Evolutionary conservation across 2,329 filamentous ascomycete species (phyloP).

Genomic region (Scedosporium boydii): DNA sequence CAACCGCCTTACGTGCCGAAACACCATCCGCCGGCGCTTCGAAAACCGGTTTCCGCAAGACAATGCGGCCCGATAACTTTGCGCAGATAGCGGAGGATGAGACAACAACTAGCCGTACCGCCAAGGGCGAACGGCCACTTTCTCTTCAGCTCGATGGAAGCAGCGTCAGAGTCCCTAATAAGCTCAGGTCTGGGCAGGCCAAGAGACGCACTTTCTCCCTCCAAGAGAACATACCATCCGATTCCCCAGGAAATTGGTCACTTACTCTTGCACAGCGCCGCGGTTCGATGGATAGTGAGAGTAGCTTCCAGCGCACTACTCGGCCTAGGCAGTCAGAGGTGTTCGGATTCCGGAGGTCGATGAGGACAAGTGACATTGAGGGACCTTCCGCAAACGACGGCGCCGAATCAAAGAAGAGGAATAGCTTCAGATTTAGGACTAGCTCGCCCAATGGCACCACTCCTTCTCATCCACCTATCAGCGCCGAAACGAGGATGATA

Average conservation of each 20-base stretch:
- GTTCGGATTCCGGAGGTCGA: constrained; percentile 60
- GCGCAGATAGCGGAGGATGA: neutral
- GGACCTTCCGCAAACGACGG: constrained; percentile 8
- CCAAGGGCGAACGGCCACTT: neutral
- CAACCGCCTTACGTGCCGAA: neutral
- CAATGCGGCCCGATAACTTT: constrained; percentile 5
- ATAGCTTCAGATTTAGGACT: constrained; percentile 57
- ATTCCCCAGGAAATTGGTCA: neutral
- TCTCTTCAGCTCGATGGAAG: neutral
- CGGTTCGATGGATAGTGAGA: constrained; percentile 31
- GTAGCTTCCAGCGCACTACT: constrained; percentile 65
- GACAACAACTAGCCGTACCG: neutral
- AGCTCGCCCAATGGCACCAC: constrained; percentile 50
- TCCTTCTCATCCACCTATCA: constrained; percentile 23
- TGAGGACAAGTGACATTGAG: constrained; percentile 43
- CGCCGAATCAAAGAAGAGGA: neutral
- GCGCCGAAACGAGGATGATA: constrained; percentile 34
- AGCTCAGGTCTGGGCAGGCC: neutral
- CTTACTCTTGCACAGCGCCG: constrained; percentile 6
- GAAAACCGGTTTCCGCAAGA: constrained; percentile 17
- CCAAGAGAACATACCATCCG: neutral
- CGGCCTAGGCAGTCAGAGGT: constrained; percentile 34
- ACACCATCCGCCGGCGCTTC: neutral
- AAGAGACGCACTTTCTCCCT: neutral
- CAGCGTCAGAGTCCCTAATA: neutral